Conservation (phyloP, 2,329 filamentous ascomycete genomes). For the Clonostachys rhizophaga region DNA sequence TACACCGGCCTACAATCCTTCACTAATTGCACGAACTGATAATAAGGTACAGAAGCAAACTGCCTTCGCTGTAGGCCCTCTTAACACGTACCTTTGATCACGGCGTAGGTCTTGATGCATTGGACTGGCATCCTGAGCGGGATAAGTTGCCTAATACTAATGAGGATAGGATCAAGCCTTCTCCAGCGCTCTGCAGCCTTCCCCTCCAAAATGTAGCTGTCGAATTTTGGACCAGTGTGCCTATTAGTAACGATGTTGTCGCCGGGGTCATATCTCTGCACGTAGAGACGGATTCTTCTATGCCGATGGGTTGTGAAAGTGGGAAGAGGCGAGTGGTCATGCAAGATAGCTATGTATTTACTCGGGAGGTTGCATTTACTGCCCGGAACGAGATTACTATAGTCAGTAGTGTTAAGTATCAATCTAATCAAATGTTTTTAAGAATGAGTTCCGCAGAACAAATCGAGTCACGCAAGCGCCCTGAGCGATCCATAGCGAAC, state of each 20-base stretch:
- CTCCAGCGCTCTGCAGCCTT: conserved; percentile 1
- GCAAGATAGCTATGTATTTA: too few species aligned
- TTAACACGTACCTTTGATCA: background rate
- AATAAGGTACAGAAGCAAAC: background rate
- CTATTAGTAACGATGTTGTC: conserved; percentile 18
- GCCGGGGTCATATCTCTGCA: conserved; percentile 26
- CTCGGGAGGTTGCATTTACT: too few species aligned
- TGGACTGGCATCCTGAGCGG: background rate
- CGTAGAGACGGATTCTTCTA: conserved; percentile 28
- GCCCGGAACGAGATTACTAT: too few species aligned
- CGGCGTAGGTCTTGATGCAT: too few species aligned
- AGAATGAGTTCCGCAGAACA: too few species aligned
- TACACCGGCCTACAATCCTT: background rate
- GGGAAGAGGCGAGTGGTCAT: too few species aligned
- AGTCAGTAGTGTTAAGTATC: too few species aligned
- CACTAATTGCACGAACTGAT: background rate
- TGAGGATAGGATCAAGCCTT: background rate
- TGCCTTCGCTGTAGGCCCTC: background rate
- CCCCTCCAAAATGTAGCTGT: conserved; percentile 19
- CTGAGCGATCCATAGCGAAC: too few species aligned
- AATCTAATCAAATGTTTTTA: too few species aligned
- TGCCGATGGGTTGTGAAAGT: too few species aligned
- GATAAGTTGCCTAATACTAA: background rate
- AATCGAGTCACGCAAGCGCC: too few species aligned
- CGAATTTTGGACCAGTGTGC: conserved; percentile 24